Evolutionary conservation across 345 rosid genomes (phyloP).

Genomic region (Populus tremula): DNA sequence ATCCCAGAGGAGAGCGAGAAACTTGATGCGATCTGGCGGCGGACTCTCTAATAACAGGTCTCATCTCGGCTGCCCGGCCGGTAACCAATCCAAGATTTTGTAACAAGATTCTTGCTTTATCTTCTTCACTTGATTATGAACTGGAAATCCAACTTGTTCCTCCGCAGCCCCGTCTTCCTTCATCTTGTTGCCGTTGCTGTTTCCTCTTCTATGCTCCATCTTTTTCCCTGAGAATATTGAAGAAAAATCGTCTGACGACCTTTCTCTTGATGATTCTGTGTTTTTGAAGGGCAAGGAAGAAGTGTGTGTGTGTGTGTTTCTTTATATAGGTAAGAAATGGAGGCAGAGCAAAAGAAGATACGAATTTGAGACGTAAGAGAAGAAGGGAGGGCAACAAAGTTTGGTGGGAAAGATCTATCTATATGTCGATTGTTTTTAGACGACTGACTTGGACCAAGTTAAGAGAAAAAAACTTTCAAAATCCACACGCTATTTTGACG

Average conservation of each 20-base stretch:
- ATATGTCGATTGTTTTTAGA: background rate
- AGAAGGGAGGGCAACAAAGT: background rate
- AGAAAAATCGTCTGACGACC: background rate
- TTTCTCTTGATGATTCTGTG: background rate
- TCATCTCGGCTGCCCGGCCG: conserved; percentile 26
- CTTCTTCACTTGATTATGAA: conserved; percentile 43
- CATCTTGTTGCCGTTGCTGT: background rate
- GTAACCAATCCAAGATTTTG: conserved; percentile 23
- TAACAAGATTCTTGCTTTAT: conserved; percentile 29
- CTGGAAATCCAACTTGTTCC: conserved; percentile 1
- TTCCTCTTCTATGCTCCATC: conserved; percentile 1
- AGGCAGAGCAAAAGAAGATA: background rate
- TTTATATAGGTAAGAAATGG: background rate
- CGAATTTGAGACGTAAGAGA: background rate
- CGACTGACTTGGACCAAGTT: background rate
- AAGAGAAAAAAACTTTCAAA: background rate
- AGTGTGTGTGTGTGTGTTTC: background rate
- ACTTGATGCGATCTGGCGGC: conserved; percentile 16
- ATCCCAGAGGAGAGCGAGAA: conserved; percentile 39
- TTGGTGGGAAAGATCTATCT: conserved; percentile 1
- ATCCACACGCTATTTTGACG: background rate
- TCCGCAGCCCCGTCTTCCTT: background rate
- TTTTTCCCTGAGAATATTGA: background rate
- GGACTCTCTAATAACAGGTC: conserved; percentile 28
- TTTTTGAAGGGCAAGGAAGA: background rate